A percentile compares a stretch with the other conserved stretches of the same genome.
Conservation (phyloP, 345 rosid genomes). For the Kernera saxatilis region DNA sequence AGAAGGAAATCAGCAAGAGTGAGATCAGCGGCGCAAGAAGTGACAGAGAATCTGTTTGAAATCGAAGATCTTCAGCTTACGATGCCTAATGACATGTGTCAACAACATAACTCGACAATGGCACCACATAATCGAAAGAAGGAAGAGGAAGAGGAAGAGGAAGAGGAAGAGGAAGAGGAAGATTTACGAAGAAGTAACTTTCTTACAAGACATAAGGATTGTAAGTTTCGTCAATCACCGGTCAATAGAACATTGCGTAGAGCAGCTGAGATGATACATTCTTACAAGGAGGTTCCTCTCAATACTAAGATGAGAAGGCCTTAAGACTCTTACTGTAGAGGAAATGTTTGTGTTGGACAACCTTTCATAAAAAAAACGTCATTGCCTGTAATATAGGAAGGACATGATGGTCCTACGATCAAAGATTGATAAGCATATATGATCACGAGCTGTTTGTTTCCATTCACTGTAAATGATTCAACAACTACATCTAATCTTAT, state of each 20-base stretch:
- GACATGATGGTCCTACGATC: too few relatives aligned
- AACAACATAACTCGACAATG: background rate
- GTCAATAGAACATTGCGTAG: conserved; percentile 50
- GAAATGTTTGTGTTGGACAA: too few relatives aligned
- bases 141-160: conserved; percentile 23
- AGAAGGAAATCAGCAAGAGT: conserved; percentile 62
- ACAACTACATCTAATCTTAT: too few relatives aligned
- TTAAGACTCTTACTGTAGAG: background rate
- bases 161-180: conserved; percentile 17
- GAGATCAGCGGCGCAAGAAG: conserved; percentile 30
- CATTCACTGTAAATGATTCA: too few relatives aligned
- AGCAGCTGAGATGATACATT: conserved; percentile 56
- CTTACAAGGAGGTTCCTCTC: conserved; percentile 53
- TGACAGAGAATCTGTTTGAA: conserved; percentile 53
- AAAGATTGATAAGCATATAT: too few relatives aligned
- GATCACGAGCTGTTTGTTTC: too few relatives aligned
- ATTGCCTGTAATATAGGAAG: too few relatives aligned
- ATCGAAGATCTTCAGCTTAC: conserved; percentile 39
- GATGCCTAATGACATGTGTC: background rate
- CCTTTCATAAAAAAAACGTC: too few relatives aligned
- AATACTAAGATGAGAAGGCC: conserved; percentile 45
- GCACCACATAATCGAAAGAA: conserved; percentile 3
- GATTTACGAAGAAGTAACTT: background rate
- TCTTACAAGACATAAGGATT: conserved; percentile 18
- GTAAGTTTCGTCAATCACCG: conserved; percentile 33